Percentiles rank a stretch among this genome's conserved stretches.
phyloP scores from a whole-genome alignment of 148 eudicot species.

The Dysphania ambrosioides region DNA sequence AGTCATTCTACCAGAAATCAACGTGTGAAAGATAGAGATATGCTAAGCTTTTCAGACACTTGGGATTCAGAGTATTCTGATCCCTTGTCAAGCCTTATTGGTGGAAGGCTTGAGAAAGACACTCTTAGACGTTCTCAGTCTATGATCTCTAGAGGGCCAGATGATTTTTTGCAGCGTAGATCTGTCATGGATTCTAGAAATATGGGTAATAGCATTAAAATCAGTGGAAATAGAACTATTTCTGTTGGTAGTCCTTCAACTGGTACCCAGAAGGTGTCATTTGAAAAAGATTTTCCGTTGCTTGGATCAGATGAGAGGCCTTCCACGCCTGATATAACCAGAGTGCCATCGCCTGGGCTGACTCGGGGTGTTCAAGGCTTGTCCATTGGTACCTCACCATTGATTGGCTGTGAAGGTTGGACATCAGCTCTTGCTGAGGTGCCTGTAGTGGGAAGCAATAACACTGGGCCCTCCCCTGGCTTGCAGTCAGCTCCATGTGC shows the following conservation, averaged over 20 bases:
- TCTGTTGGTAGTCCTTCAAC: conserved; percentile 31
- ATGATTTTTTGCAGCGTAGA: conserved; percentile 41
- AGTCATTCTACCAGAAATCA: conserved; percentile 63
- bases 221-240: conserved; percentile 37
- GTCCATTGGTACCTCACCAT: conserved; percentile 46
- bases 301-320: conserved; percentile 71
- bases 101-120: conserved; percentile 50
- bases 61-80: conserved; percentile 68
- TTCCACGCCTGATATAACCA: conserved; percentile 44
- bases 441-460: conserved; percentile 48
- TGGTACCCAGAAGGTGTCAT: conserved; percentile 48
- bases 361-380: conserved; percentile 60
- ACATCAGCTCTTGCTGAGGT: conserved; percentile 88
- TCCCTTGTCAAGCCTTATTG: conserved; percentile 46
- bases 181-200: conserved; percentile 30
- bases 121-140: conserved; percentile 63
- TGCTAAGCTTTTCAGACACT: conserved; percentile 39
- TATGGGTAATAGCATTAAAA: conserved; percentile 26
- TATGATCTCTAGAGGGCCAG: conserved; percentile 48
- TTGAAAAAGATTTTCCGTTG: conserved; percentile 77
- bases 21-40: conserved; percentile 62
- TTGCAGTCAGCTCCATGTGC: conserved; percentile 24
- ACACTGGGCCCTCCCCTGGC: conserved; percentile 30
- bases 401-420: conserved; percentile 73
- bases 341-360: conserved; percentile 72